These are phyloP conservation scores for Maudiozyma serrabonitensis DNA, from an alignment of 805 yeast species.

Conservation along the genomic window DNA sequence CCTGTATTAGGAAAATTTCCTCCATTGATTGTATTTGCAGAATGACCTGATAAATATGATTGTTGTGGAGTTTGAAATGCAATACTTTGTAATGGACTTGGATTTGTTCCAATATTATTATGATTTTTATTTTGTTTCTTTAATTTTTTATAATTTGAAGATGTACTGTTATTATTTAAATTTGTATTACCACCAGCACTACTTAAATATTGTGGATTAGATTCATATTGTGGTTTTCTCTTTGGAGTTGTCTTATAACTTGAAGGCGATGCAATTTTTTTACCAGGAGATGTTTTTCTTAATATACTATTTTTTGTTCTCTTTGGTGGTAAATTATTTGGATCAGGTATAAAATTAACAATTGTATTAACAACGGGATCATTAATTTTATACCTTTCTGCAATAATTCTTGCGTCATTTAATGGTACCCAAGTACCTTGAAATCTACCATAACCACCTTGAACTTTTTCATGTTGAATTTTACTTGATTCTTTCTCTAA, in stretches of 20 bases:
- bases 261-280: slow-evolving; percentile 28
- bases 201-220: slow-evolving; percentile 1
- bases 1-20: background rate
- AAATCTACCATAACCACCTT: slow-evolving; percentile 77
- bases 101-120: slow-evolving; percentile 8
- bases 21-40: background rate
- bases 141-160: slow-evolving; percentile 1
- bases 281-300: slow-evolving; percentile 26
- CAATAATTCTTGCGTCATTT: slow-evolving; percentile 49
- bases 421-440: slow-evolving; percentile 85
- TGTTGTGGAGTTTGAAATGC: slow-evolving; percentile 30
- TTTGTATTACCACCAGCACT: background rate
- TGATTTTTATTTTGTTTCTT: slow-evolving; percentile 6
- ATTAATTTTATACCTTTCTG: slow-evolving; percentile 41
- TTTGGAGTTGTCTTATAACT: slow-evolving; percentile 28
- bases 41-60: slow-evolving; percentile 3
- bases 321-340: slow-evolving; percentile 35
- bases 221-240: slow-evolving; percentile 13
- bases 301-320: slow-evolving; percentile 31
- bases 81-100: slow-evolving; percentile 27
- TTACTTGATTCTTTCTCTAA: slow-evolving; percentile 66
- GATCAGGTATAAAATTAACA: slow-evolving; percentile 43
- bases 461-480: slow-evolving; percentile 67
- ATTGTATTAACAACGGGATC: slow-evolving; percentile 43
- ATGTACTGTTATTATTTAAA: background rate